These are phyloP conservation scores for Artomyces pyxidatus DNA, from an alignment of 768 basidiomycete genomes.

Conservation along the genomic window DNA sequence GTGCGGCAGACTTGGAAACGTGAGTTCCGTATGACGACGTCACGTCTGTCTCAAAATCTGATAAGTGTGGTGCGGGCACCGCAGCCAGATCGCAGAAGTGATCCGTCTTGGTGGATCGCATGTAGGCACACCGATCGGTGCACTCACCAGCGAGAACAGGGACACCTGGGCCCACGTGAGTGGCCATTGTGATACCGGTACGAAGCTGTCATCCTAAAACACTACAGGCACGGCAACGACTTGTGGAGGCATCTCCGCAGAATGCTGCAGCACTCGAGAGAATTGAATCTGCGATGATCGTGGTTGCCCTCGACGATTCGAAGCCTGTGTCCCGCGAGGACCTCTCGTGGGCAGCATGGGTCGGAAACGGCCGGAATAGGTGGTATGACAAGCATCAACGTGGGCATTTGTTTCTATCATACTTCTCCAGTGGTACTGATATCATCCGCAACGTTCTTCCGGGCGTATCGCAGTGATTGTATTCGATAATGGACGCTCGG, in stretches of 20 bases:
- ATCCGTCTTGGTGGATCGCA: conserved; percentile 51
- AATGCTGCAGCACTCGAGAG: conserved; percentile 66
- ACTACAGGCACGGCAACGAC: conserved; percentile 43
- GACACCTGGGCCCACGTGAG: conserved; percentile 81
- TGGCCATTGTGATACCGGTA: conserved; percentile 11
- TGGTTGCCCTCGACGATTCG: conserved; percentile 80
- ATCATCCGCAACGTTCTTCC: too few species aligned
- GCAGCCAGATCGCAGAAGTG: conserved; percentile 60
- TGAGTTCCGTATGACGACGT: conserved; percentile 28
- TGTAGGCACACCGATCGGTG: conserved; percentile 49
- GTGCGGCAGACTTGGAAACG: conserved; percentile 75
- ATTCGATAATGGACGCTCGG: conserved; percentile 90
- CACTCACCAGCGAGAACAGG: conserved; percentile 81
- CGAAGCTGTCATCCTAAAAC: conserved; percentile 1
- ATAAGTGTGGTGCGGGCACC: background rate
- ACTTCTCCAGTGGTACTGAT: too few species aligned
- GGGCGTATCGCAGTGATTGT: conserved; percentile 91
- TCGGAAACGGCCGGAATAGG: conserved; percentile 82
- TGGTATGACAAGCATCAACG: conserved; percentile 97
- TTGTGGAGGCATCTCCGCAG: conserved; percentile 52
- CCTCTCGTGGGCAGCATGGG: conserved; percentile 78
- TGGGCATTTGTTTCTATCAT: conserved; percentile 25
- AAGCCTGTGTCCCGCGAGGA: conserved; percentile 77
- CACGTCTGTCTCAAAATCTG: too few species aligned
- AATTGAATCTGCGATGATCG: conserved; percentile 85